These are phyloP conservation scores for Fusarium miscanthi DNA, from an alignment of 2,329 filamentous ascomycete genomes.

Conservation along the genomic window DNA sequence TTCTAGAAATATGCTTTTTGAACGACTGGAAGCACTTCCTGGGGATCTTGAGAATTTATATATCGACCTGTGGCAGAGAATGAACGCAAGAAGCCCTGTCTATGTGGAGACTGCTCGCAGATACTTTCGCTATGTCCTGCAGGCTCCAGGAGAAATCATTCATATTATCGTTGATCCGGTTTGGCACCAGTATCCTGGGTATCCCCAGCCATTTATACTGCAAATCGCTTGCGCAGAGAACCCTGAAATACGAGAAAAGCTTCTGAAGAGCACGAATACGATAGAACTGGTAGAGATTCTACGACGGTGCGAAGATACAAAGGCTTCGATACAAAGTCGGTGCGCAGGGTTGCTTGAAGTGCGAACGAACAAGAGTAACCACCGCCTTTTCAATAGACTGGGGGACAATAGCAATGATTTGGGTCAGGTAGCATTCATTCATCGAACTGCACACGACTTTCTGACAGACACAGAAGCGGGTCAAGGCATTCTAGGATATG, in stretches of 20 bases:
- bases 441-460: conserved; percentile 29
- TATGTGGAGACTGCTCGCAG: conserved; percentile 6
- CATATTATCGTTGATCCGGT: too few species aligned
- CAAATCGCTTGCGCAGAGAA: not conserved
- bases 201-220: not conserved
- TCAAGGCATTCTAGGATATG: not conserved
- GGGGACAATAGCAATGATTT: too few species aligned
- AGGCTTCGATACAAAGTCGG: rapidly evolving
- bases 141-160: too few species aligned
- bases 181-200: too few species aligned
- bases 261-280: rapidly evolving
- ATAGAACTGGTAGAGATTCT: rapidly evolving
- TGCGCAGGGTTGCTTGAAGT: not conserved
- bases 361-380: rapidly evolving
- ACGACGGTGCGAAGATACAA: rapidly evolving
- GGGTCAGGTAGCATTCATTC: not conserved
- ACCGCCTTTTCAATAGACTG: too few species aligned
- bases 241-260: rapidly evolving
- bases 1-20: not conserved
- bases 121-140: not conserved
- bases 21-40: not conserved
- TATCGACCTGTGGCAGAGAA: conserved; percentile 16
- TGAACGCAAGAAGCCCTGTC: not conserved
- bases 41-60: conserved; percentile 14
- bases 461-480: conserved; percentile 15